A percentile compares a stretch with the other conserved stretches of the same genome.
phyloP scores from a whole-genome alignment of 495 filamentous ascomycete species.

The Neurospora pannonica region DNA sequence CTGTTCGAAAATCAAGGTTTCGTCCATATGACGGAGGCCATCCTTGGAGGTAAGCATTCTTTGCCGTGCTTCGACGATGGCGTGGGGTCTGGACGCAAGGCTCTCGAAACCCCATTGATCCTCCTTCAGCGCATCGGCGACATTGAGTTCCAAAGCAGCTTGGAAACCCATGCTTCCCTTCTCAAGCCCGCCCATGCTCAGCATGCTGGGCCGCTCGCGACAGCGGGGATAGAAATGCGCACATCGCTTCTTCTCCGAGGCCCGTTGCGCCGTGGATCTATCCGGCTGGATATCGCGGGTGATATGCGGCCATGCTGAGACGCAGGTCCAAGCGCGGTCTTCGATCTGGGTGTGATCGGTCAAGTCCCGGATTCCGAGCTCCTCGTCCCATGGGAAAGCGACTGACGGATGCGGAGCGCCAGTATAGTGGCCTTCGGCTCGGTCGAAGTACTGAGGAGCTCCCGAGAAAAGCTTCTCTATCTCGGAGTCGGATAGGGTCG shows the following conservation, averaged over 20 bases:
- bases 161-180: slow-evolving; percentile 67
- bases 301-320: slow-evolving; percentile 44
- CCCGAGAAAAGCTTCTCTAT: slow-evolving; percentile 64
- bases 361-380: slow-evolving; percentile 50
- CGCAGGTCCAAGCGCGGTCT: slow-evolving; percentile 44
- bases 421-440: slow-evolving; percentile 42
- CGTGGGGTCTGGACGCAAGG: slow-evolving; percentile 29
- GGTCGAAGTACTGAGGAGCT: slow-evolving; percentile 64
- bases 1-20: slow-evolving; percentile 41
- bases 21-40: slow-evolving; percentile 42
- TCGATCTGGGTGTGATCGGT: slow-evolving; percentile 51
- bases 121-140: slow-evolving; percentile 51
- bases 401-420: slow-evolving; percentile 53
- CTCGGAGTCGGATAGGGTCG: slow-evolving; percentile 49
- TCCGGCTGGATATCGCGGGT: slow-evolving; percentile 32
- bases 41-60: slow-evolving; percentile 40
- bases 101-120: slow-evolving; percentile 41
- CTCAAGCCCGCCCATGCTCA: slow-evolving; percentile 62
- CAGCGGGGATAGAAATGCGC: slow-evolving; percentile 49
- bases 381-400: slow-evolving; percentile 61
- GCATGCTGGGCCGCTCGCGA: slow-evolving; percentile 62
- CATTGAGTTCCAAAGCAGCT: slow-evolving; percentile 58
- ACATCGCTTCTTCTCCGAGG: slow-evolving; percentile 31
- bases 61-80: slow-evolving; percentile 38
- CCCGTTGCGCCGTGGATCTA: slow-evolving; percentile 23